Evolutionary conservation across 768 basidiomycete genomes (phyloP), one percentile per base, ranked within the genome.

Genomic region (Lepiota subincarnata): DNA sequence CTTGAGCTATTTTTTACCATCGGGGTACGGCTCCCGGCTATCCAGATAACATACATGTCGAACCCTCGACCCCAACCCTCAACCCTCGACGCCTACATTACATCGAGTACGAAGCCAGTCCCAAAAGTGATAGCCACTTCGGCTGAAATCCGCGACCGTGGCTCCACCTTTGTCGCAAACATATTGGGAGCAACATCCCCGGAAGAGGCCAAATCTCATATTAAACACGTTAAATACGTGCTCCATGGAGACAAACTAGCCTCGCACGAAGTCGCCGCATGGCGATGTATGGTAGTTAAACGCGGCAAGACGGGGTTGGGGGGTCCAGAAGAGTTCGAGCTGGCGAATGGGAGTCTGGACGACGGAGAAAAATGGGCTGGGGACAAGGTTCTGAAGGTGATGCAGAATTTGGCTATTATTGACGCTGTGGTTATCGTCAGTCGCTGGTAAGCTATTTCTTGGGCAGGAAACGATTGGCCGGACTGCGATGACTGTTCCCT

Each of bases 371-470:
- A 78, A 58, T 86, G 82, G 76, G 89, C 80, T 24, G 85, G 86
- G 22, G 73, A 70, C 13, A 78, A 75, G 55, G 73, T 89, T 24
- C 64, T 88, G 58, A 81, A 77, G 58, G 78, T 82, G 11, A 87
- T 94, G 86, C 76, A 82, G 60, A 70, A 73, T n/a, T 76, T 82
- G 56, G 84, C 81, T 1, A 75, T 84, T 14, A 75, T 92, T 22
- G 91, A 93, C 64, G 88, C 85, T 7, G 86, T 87, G 3, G 84
- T 92, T 10, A 75, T 92, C 56, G 86, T 92, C 36, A 85, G 81
- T 67, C 80, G 91, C 53, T 89, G 90, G 88, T 90, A 64, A 63
- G 68, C 53, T 18, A 46, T 26, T 39, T 22, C 40, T 12, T 6
- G 38, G 16, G 6, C 19, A 7, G 19, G 24, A 5, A 24, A 24